phyloP scores from a whole-genome alignment of 2,329 filamentous ascomycete genomes.

The Talaromyces sp. region DNA sequence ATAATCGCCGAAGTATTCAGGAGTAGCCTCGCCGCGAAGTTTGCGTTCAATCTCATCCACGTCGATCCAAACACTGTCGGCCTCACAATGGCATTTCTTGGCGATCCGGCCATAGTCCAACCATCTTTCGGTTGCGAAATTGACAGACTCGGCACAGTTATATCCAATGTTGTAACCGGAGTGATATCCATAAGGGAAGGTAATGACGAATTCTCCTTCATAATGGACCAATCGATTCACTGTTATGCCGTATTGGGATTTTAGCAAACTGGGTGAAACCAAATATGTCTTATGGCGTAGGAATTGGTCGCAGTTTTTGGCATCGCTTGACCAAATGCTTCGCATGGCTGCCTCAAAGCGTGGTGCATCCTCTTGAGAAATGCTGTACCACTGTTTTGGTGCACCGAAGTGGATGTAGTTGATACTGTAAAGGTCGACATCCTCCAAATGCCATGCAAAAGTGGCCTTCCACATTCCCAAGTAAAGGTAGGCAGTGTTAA shows the following conservation, averaged over 20 bases:
- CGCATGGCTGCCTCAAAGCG: slow-evolving; percentile 90
- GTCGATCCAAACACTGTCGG: slow-evolving; percentile 98
- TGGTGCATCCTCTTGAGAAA: slow-evolving; percentile 90
- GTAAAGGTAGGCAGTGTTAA: slow-evolving; percentile 97
- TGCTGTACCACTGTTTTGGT: slow-evolving; percentile 99
- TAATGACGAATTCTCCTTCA: slow-evolving; percentile 97
- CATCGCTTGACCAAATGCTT: slow-evolving; percentile 86
- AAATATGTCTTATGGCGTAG: slow-evolving; percentile 96
- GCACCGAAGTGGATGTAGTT: slow-evolving; percentile 99
- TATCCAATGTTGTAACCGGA: slow-evolving; percentile 98
- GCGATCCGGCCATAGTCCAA: slow-evolving; percentile 92
- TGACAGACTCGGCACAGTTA: slow-evolving; percentile 98
- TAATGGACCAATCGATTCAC: slow-evolving; percentile 96
- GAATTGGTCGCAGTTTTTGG: slow-evolving; percentile 95
- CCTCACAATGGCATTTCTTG: slow-evolving; percentile 94
- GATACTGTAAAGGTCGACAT: slow-evolving; percentile 98
- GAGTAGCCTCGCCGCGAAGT: slow-evolving; percentile 76
- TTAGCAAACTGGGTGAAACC: slow-evolving; percentile 85
- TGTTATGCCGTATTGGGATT: slow-evolving; percentile 88
- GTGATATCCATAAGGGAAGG: slow-evolving; percentile 97
- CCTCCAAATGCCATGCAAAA: slow-evolving; percentile 98
- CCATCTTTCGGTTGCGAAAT: slow-evolving; percentile 96
- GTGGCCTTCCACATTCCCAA: slow-evolving; percentile 99
- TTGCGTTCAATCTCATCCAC: slow-evolving; percentile 95
- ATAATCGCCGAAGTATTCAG: slow-evolving; percentile 51